Evolutionary conservation across 495 filamentous ascomycete genomes (phyloP).

Genomic region (Penicillium antarcticum): DNA sequence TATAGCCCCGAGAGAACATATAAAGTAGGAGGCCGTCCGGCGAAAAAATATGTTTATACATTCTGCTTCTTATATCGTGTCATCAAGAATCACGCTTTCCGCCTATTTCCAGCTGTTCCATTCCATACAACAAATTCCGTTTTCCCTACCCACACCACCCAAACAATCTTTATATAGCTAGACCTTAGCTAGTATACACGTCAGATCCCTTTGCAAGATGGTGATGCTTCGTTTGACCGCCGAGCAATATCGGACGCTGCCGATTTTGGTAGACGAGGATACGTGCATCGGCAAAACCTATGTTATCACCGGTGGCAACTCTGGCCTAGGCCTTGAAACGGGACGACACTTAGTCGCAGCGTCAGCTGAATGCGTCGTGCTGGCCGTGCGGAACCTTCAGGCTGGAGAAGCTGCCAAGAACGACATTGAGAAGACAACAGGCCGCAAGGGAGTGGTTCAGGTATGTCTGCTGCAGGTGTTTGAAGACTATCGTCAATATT

Average conservation of each 20-base stretch:
- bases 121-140: no score
- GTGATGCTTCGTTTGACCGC: neutral
- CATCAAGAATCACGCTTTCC: no score
- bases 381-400: constrained; percentile 44
- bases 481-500: neutral
- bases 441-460: constrained; percentile 1
- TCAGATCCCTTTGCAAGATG: neutral
- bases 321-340: constrained; percentile 28
- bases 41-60: no score
- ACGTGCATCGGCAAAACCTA: constrained; percentile 16
- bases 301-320: constrained; percentile 29
- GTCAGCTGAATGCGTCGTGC: constrained; percentile 38
- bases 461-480: neutral
- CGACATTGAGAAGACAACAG: constrained; percentile 16
- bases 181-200: neutral
- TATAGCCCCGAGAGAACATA: neutral
- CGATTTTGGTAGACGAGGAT: neutral
- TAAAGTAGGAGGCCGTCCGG: neutral
- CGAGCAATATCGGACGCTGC: neutral
- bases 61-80: neutral
- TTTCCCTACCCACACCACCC: neutral
- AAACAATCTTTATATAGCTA: neutral
- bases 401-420: constrained; percentile 39
- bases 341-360: constrained; percentile 14
- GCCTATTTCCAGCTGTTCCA: no score